Base-by-base conservation (phyloP, 1,284 basidiomycete species). In the Rhodotorula sp. region DNA sequence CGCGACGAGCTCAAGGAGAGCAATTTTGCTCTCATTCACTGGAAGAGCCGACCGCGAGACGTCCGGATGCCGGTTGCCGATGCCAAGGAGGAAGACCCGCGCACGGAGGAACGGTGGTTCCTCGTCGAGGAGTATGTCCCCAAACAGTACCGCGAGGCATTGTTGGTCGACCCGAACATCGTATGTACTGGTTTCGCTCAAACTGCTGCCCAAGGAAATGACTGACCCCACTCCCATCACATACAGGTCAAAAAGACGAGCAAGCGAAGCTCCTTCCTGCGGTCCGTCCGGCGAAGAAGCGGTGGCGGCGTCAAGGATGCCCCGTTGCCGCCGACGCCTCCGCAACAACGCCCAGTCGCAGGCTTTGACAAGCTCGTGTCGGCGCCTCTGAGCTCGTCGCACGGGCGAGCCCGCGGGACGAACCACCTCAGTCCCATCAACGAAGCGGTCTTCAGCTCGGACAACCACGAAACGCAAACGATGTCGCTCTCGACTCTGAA, bases 1-100 rank as follows among this genome's bases (percentile, higher is more conserved):
- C 60, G 75, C 24, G 79, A 79, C 63, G 78, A 79, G 66, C 63
- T 77, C 49, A 79, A 79, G 64, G 76, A 79, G 70, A 72, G 73
- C 42, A 75, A 64, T 60, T 79, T 78, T 61, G 78, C 74, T 20
- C 55, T 79, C 18, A 57, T 79, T 37, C 73, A 78, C 37, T 79
- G 71, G 73, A 76, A 74, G 59, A 71, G 68, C 18, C 56, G 72
- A 20, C 68, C 68, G 30, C 66, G 69, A 44, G 29, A n/a, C 22
- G 49, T 22, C 4, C 14, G 49, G 26, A 17, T 26, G 53, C n/a
- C 53, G 26, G 4, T 18, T 17, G 15, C 53, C 15, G 14, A 17
- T 6, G n/a, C n/a, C 15, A n/a, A 26, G n/a, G 53, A 29, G 26
- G 67, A 69, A 15, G 69, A 71, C 20, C 60, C 69, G 42, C 7